Conservation (phyloP, 441 rosid genomes). For the Populus hybrid region DNA sequence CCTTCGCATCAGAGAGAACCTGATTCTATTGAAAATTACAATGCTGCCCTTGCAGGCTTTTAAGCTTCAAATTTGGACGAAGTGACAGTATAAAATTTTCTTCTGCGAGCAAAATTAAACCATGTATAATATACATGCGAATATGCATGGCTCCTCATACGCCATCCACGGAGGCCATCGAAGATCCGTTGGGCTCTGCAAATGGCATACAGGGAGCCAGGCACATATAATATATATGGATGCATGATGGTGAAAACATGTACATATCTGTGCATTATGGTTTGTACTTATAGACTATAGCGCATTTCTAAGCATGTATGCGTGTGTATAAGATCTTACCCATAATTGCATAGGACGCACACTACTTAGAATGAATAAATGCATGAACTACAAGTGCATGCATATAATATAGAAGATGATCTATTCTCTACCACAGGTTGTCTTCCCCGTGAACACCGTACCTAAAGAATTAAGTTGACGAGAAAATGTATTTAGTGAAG, state of each 20-base stretch:
- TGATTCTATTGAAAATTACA: slow-evolving; percentile 18
- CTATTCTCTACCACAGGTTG: neutral
- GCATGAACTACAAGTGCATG: neutral
- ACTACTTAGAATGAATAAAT: neutral
- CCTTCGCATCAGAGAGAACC: slow-evolving; percentile 13
- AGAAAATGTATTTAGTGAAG: neutral
- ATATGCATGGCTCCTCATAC: slow-evolving; percentile 99
- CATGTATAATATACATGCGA: slow-evolving; percentile 8
- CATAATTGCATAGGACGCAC: neutral
- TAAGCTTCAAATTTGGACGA: slow-evolving; percentile 7
- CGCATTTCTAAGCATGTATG: neutral
- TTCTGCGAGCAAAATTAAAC: neutral
- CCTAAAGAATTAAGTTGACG: neutral
- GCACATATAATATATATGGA: slow-evolving; percentile 40
- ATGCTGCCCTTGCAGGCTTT: slow-evolving; percentile 16
- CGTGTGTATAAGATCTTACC: neutral
- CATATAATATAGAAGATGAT: neutral
- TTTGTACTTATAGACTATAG: neutral
- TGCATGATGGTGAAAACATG: neutral
- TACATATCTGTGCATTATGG: neutral
- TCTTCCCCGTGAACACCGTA: neutral
- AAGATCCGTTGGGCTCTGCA: slow-evolving; percentile 52
- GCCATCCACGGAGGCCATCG: slow-evolving; percentile 92
- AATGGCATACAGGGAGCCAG: slow-evolving; percentile 99
- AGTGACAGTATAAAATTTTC: neutral